These are phyloP conservation scores for Termitomyces sp. DNA, from an alignment of 768 basidiomycete species.

Conservation along the genomic window DNA sequence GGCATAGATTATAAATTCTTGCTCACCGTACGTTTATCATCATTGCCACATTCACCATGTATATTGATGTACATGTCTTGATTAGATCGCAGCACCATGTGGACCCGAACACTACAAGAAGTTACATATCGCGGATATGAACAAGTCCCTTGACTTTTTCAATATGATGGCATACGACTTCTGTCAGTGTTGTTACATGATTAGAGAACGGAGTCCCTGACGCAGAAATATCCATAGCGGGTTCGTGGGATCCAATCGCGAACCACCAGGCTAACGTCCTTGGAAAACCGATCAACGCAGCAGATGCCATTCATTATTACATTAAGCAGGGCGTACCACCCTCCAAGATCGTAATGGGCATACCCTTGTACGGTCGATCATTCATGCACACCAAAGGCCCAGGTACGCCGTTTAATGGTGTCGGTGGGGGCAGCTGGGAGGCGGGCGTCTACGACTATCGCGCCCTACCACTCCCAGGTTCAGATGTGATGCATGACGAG, in stretches of 20 bases:
- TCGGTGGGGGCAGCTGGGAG: conserved; percentile 91
- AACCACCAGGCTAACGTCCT: conserved; percentile 87
- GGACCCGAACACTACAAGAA: conserved; percentile 83
- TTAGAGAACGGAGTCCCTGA: background rate
- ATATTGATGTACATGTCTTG: background rate
- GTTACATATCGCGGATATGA: conserved; percentile 79
- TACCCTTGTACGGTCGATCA: conserved; percentile 91
- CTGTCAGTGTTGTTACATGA: conserved; percentile 35
- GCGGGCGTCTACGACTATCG: conserved; percentile 91
- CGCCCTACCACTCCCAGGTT: conserved; percentile 72
- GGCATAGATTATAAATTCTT: conserved; percentile 59
- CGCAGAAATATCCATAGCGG: conserved; percentile 37
- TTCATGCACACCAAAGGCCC: conserved; percentile 86
- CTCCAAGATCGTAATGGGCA: conserved; percentile 81
- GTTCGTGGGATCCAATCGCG: conserved; percentile 68
- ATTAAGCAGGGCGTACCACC: conserved; percentile 62
- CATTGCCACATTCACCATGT: background rate
- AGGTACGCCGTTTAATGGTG: conserved; percentile 71
- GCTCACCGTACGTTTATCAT: conserved; percentile 54
- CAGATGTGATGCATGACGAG: conserved; percentile 62
- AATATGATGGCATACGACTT: conserved; percentile 96
- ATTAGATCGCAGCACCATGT: conserved; percentile 87
- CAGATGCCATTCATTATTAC: conserved; percentile 69
- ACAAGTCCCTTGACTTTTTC: conserved; percentile 88
- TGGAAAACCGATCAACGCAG: conserved; percentile 58